Conservation (phyloP, 139 green algal genomes). For the Closterium sp. region DNA sequence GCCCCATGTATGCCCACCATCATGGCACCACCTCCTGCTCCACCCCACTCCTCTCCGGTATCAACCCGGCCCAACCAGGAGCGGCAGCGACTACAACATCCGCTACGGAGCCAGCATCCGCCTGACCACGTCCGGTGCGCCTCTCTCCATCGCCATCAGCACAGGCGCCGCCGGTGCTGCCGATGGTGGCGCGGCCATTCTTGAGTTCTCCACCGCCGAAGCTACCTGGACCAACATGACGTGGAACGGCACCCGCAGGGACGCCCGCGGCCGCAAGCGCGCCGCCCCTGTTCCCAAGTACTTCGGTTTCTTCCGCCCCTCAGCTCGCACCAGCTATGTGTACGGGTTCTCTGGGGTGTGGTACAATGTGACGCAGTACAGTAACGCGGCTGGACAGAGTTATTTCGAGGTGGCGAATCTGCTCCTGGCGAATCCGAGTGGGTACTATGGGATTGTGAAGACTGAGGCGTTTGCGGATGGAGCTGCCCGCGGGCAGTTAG, state of each 20-base stretch:
- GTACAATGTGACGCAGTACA: background rate
- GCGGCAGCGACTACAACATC: background rate
- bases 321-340: background rate
- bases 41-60: background rate
- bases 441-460: background rate
- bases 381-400: background rate
- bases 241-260: background rate
- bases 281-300: background rate
- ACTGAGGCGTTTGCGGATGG: background rate
- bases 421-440: background rate
- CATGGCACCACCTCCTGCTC: too few species aligned
- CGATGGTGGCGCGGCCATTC: background rate
- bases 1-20: too few species aligned
- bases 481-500: background rate
- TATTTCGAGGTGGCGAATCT: background rate
- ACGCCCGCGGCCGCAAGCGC: background rate
- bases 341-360: background rate
- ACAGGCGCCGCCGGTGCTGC: background rate
- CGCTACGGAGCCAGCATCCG: background rate
- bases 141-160: background rate
- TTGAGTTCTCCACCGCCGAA: background rate
- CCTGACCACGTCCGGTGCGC: background rate
- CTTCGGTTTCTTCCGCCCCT: background rate
- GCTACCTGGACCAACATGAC: background rate
- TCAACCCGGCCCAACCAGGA: background rate